Evolutionary conservation across 768 basidiomycete species (phyloP).

Genomic region (Agaricus sinodeliciosus): DNA sequence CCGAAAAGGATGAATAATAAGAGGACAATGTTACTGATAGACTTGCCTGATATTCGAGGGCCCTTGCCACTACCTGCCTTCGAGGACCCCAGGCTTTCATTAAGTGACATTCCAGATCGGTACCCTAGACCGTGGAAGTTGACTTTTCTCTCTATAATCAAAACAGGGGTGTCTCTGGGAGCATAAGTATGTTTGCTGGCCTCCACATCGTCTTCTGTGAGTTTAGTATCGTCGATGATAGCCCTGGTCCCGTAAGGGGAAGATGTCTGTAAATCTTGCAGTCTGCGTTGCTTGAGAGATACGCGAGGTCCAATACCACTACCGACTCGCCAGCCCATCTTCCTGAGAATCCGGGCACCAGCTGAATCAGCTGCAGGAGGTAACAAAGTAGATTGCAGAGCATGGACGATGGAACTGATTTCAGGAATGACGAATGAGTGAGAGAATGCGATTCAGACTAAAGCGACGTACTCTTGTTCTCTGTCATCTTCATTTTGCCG

Average conservation of each 20-base stretch:
- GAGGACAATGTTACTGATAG: background rate
- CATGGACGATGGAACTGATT: slow-evolving; percentile 52
- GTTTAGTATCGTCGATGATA: slow-evolving; percentile 24
- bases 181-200: slow-evolving; percentile 85
- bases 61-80: slow-evolving; percentile 27
- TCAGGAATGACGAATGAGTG: background rate
- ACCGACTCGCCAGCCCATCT: slow-evolving; percentile 93
- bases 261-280: slow-evolving; percentile 56
- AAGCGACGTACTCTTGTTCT: slow-evolving; percentile 50
- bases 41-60: slow-evolving; percentile 51
- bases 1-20: background rate
- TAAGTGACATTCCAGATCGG: slow-evolving; percentile 52
- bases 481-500: slow-evolving; percentile 30
- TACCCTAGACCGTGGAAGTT: slow-evolving; percentile 82
- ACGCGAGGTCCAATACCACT: slow-evolving; percentile 93
- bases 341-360: slow-evolving; percentile 81
- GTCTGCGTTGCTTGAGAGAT: slow-evolving; percentile 63
- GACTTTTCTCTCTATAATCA: slow-evolving; percentile 61
- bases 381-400: slow-evolving; percentile 60
- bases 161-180: slow-evolving; percentile 66
- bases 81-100: slow-evolving; percentile 47
- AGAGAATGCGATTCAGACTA: background rate
- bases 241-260: slow-evolving; percentile 23
- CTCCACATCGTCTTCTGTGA: slow-evolving; percentile 67
- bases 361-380: slow-evolving; percentile 74